Evolutionary conservation across 2,329 filamentous ascomycete genomes (phyloP), one percentile per base, ranked within the genome.

Genomic region (Colletotrichum sojae): DNA sequence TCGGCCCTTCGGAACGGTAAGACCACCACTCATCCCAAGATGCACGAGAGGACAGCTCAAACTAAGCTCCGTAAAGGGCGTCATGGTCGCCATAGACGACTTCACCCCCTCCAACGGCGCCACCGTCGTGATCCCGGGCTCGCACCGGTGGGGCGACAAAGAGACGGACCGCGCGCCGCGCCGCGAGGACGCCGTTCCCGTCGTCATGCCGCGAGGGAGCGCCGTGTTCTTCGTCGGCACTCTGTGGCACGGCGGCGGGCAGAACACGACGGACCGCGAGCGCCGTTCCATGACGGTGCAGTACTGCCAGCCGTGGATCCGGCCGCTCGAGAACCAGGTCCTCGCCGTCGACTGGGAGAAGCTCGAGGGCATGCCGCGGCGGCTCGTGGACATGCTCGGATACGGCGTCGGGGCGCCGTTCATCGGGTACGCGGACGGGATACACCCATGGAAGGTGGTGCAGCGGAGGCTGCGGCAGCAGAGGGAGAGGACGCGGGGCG

Each of bases 241-340:
- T 10, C 71, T 79, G 6, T 81, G 78, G 78, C 80, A 82, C 66
- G 77, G 78, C 22, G 80, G 80, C 8, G 80, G 80, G n/a, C 71
- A 73, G 20, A 82, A 81, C 54, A 71, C 67, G 6, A 76, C 77
- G 15, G 59, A 72, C 25, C 68, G 61, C 36, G 73, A 74, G n/a
- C 73, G 80, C 25, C 70, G 76, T 45, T 79, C 79, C 51, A 71
- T 78, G 51, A 82, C 80, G 15, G 76, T 80, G n/a, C 80, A 82
- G 72, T 82, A 81, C 73, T 82, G 79, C 67, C 79, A 81, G 70
- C 79, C 80, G 5, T 85, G 76, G 76, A 76, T 80, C 25, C 71
- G 79, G n/a, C 75, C 77, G n/a, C 74, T 73, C 56, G 80, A 81
- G 71, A 82, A 82, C 57, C 76, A 78, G 72, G 76, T 77, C 6